Evolutionary conservation across 1,284 basidiomycete species (phyloP), one percentile per base, ranked within the genome.

Genomic region (Malassezia equina): DNA sequence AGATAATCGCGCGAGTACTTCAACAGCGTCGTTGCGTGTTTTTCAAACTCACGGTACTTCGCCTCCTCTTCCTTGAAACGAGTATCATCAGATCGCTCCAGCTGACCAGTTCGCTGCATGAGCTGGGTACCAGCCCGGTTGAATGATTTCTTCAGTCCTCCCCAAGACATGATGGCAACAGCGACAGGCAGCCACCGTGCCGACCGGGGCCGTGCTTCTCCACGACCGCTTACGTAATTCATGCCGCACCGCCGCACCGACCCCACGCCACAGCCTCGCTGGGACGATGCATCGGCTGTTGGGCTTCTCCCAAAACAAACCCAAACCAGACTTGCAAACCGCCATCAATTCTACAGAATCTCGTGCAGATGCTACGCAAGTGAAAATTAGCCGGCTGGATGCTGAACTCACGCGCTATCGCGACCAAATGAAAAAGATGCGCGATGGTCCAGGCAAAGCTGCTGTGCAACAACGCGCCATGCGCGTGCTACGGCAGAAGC

Each of bases 321-420:
- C 90, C 32, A 89, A 90, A 69, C 84, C 91, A 0, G 80, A 80
- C 2, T 81, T 99, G 6, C 83, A 86, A 60, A 90, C 96, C 78
- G 94, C 93, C 15, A 95, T 98, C 67, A 77, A 82, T 39, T 85
- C 88, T 84, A 96, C 91, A 72, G 94, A 99, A 75, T 76, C 82
- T 0, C 83, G 94, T 42, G 82, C 90, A 70, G 86, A 86, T 45
- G 84, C 86, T 8, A 88, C 96, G 64, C 90, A 98, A 75, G 90
- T 95, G 73, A 99, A 98, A 80, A 81, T 98, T 65, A 87, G 86
- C 78, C 96, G 98, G 76, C 82, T 98, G 23, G 93, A 98, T 74
- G 89, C 85, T 5, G 94, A 99, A 74, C 81, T 98, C 28, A 81
- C 80, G 36, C 81, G 88, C 51, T 98, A 95, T 79, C 90, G 93